A percentile compares a stretch with the other conserved stretches of the same genome.
Conservation (phyloP, 164 flowering plant genomes). For the Annona squamosa region DNA sequence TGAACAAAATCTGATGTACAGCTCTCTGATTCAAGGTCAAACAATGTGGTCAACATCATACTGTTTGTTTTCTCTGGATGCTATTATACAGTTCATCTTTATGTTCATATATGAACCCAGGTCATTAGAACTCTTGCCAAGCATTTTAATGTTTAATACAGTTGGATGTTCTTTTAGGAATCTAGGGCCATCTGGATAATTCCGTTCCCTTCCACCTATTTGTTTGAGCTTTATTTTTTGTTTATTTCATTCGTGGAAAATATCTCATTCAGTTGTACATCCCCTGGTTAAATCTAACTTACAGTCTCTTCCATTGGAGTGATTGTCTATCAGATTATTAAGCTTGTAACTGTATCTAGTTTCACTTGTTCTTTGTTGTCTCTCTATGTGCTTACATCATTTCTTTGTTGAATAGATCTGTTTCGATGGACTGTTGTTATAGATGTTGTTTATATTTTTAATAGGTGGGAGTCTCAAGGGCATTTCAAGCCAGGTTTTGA, state of each 20-base stretch:
- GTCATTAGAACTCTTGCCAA: no score
- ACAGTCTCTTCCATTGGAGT: neutral
- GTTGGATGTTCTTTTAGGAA: no score
- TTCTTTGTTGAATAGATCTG: neutral
- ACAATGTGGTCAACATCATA: neutral
- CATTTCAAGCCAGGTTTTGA: constrained; percentile 74
- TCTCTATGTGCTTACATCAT: neutral
- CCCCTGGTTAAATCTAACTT: neutral
- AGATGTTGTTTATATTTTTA: constrained; percentile 5
- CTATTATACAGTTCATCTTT: no score
- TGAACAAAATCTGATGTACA: no score
- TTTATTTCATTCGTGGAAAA: neutral
- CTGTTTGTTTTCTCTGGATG: no score
- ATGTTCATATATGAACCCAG: no score
- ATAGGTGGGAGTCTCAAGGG: constrained; percentile 98
- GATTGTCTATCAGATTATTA: neutral
- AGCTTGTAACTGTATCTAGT: neutral
- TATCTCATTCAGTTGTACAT: neutral
- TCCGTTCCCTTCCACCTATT: no score
- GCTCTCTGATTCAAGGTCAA: neutral
- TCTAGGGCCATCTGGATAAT: no score
- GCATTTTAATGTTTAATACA: no score
- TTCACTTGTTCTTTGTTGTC: neutral
- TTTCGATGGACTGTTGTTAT: neutral
- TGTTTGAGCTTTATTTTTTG: neutral